These are phyloP conservation scores for Paracamarosporium sp. DNA, from an alignment of 2,329 filamentous ascomycete genomes.

Conservation along the genomic window DNA sequence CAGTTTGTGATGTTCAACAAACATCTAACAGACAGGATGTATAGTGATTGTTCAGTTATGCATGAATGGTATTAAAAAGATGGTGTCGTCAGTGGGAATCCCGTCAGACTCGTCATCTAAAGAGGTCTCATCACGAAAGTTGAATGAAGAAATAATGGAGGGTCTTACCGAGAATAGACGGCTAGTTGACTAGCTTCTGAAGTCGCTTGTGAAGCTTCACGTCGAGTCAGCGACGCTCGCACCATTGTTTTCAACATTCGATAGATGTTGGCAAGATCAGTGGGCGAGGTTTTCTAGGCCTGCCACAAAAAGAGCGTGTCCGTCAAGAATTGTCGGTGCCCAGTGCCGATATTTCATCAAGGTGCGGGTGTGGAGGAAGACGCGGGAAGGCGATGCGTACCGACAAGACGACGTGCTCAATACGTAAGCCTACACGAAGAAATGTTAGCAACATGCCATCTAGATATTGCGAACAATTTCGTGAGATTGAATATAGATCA, in stretches of 20 bases:
- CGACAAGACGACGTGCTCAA: conserved; percentile 14
- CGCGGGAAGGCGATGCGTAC: conserved; percentile 30
- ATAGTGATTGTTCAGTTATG: conserved; percentile 38
- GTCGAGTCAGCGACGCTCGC: conserved; percentile 5
- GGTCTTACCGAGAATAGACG: conserved; percentile 24
- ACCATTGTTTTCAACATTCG: neutral
- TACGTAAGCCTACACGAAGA: neutral
- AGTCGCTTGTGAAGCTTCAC: conserved; percentile 15
- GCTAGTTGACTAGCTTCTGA: too few relatives aligned
- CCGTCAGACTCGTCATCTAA: conserved; percentile 83
- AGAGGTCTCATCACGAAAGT: conserved; percentile 54
- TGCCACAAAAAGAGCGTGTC: conserved; percentile 89
- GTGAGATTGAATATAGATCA: conserved; percentile 33
- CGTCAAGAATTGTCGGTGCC: conserved; percentile 89
- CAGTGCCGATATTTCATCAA: conserved; percentile 91
- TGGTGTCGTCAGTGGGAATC: conserved; percentile 71
- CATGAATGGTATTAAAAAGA: conserved; percentile 77
- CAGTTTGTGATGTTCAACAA: conserved; percentile 2
- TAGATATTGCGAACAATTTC: conserved; percentile 11
- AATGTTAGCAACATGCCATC: conserved; percentile 19
- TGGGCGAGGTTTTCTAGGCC: conserved; percentile 99
- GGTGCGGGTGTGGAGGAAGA: conserved; percentile 14
- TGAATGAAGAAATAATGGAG: conserved; percentile 1
- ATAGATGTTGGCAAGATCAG: conserved; percentile 64
- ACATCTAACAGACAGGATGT: conserved; percentile 1